phyloP scores from a whole-genome alignment of 2,329 filamentous ascomycete species.

The Colletotrichum sp. region DNA sequence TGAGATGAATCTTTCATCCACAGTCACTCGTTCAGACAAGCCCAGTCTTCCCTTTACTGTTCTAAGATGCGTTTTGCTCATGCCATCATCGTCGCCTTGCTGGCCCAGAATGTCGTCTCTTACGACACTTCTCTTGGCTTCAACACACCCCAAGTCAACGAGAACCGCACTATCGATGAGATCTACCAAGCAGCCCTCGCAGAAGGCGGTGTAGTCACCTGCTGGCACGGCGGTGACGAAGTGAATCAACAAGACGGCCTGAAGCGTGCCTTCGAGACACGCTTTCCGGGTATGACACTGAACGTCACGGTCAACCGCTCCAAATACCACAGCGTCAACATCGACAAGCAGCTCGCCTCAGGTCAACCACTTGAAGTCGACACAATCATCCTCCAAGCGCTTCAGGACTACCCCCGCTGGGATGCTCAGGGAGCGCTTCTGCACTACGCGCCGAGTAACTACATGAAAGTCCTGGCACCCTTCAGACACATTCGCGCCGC shows the following conservation, averaged over 20 bases:
- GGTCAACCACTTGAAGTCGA: constrained; percentile 48
- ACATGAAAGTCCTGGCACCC: constrained; percentile 44
- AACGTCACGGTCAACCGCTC: constrained; percentile 61
- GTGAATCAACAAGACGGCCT: constrained; percentile 39
- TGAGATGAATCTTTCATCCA: neutral
- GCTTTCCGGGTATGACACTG: constrained; percentile 54
- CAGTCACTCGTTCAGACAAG: neutral
- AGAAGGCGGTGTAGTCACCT: constrained; percentile 49
- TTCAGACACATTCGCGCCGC: constrained; percentile 44
- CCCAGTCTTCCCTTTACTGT: neutral
- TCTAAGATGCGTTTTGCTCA: neutral
- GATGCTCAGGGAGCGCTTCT: constrained; percentile 50
- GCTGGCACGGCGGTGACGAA: constrained; percentile 57
- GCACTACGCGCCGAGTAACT: constrained; percentile 50
- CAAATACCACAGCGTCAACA: constrained; percentile 55
- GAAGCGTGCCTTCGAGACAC: constrained; percentile 47
- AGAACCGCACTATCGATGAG: constrained; percentile 52
- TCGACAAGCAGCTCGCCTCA: constrained; percentile 50
- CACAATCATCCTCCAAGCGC: constrained; percentile 52
- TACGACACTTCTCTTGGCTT: neutral
- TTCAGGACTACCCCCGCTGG: constrained; percentile 59
- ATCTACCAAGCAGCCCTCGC: constrained; percentile 55
- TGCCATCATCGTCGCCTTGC: neutral
- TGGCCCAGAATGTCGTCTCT: neutral
- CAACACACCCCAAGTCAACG: constrained; percentile 28